Conservation (phyloP, 352 stramenopile species). For the Globisporangium paroecandrum region DNA sequence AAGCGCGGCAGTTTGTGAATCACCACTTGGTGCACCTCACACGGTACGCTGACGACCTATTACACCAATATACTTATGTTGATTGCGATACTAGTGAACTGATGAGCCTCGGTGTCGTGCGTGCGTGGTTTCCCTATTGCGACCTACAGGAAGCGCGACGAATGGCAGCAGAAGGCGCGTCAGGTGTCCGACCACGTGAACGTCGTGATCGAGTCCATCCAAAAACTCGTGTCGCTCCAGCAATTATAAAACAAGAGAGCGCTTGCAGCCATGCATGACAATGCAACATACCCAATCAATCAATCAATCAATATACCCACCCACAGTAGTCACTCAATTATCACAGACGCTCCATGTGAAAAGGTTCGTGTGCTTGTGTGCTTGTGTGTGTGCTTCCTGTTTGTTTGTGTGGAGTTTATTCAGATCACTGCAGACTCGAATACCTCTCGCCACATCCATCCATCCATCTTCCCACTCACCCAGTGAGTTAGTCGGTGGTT, state of each 20-base stretch:
- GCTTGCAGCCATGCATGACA: background rate
- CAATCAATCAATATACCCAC: background rate
- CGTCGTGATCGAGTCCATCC: slow-evolving; percentile 69
- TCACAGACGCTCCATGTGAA: too few species aligned
- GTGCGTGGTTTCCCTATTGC: slow-evolving; percentile 2
- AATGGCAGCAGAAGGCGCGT: slow-evolving; percentile 67
- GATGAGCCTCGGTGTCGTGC: background rate
- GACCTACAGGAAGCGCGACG: slow-evolving; percentile 46
- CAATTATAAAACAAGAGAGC: slow-evolving; percentile 13
- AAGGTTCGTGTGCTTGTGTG: too few species aligned
- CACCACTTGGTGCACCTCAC: slow-evolving; percentile 47
- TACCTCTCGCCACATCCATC: too few species aligned
- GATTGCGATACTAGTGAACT: background rate
- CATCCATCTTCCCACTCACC: too few species aligned
- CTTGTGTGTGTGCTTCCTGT: too few species aligned
- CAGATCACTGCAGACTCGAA: too few species aligned
- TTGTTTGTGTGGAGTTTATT: too few species aligned
- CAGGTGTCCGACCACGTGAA: slow-evolving; percentile 74
- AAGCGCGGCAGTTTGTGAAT: slow-evolving; percentile 56
- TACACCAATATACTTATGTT: too few species aligned
- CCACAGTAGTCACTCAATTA: background rate
- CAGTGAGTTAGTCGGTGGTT: too few species aligned
- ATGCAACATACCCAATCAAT: background rate
- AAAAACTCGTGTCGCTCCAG: slow-evolving; percentile 67
- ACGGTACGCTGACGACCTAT: slow-evolving; percentile 27